Conservation (phyloP, 1,284 basidiomycete species). For the Naganishia cerealis region DNA sequence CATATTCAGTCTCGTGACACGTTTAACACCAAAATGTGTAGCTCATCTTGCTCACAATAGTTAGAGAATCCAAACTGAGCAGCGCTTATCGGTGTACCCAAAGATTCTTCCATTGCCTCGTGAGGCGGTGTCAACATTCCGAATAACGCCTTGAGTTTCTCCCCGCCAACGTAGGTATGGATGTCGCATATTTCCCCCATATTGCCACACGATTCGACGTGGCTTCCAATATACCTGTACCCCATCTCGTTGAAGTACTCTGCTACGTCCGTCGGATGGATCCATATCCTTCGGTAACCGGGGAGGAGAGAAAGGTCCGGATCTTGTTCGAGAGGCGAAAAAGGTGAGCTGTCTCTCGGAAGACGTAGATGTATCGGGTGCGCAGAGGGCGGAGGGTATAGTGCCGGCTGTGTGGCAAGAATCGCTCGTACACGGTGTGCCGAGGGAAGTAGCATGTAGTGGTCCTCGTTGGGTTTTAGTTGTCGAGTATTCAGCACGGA, state of each 20-base stretch:
- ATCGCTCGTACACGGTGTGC: background rate
- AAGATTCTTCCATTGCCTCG: background rate
- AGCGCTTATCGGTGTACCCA: background rate
- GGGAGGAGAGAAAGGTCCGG: conserved; percentile 9
- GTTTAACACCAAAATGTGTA: background rate
- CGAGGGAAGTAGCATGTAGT: conserved; percentile 8
- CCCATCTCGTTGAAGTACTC: conserved; percentile 11
- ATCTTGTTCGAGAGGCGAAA: conserved; percentile 3
- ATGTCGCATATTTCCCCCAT: conserved; percentile 18
- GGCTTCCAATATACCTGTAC: conserved; percentile 16
- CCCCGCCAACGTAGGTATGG: conserved; percentile 14
- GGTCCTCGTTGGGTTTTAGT: conserved; percentile 24
- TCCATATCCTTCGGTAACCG: conserved; percentile 24
- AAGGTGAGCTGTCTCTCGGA: background rate
- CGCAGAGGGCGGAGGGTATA: conserved; percentile 16
- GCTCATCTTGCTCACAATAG: background rate
- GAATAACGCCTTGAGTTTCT: background rate
- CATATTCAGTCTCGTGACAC: background rate
- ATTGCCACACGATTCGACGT: conserved; percentile 13
- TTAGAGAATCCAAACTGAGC: background rate
- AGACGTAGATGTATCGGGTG: conserved; percentile 14
- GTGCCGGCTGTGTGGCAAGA: background rate
- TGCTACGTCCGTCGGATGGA: conserved; percentile 9
- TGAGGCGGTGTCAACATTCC: conserved; percentile 6
- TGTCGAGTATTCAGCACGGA: conserved; percentile 18